Evolutionary conservation across 2,329 filamentous ascomycete genomes (phyloP), one percentile per base, ranked within the genome.

Genomic region (Curvularia eragrostidis): DNA sequence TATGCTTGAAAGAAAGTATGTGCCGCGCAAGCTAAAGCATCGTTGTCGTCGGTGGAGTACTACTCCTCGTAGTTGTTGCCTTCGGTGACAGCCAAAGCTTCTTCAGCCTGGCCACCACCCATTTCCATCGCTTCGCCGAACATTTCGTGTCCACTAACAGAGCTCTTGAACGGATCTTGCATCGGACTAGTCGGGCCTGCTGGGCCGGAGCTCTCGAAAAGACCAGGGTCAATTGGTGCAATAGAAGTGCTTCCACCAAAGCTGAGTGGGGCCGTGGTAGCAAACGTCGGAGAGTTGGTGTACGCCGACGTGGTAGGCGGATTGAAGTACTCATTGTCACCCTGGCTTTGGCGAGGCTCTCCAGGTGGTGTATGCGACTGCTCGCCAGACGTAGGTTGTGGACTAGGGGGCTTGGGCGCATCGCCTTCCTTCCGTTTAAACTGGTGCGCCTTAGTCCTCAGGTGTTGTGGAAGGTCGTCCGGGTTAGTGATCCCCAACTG

Each of bases 401-500:
- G 64, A 42, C 66, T 63, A 49, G 73, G 70, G 1, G 73, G 69
- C 36, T 75, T 72, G 3, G 62, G 59, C 30, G 56, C 62, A 59
- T 85, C 82, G 2, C 60, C 47, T 3, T 88, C 87, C 74, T 93
- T 93, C 24, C 91, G 87, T 47, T 76, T 75, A 58, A 74, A 68
- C n/a, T 68, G 68, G 15, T 75, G 74, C 2, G 64, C 68, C 52
- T 96, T 96, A 3, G 91, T 87, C 63, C 91, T 89, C 61, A 93
- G 85, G 65, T 91, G 87, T 60, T 93, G 88, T 0, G 95, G 95
- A 4, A 99, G 83, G 65, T 97, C 91, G 52, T 98, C 94, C 0
- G 92, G 91, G 65, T 96, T 92, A 3, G 93, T 89, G 12, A 98
- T 91, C 2, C 93, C 93, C 60, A 95, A 87, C 68, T 95, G 90